Evolutionary conservation across 306 rosid species (phyloP).

Genomic region (Glycyrrhiza uralensis): DNA sequence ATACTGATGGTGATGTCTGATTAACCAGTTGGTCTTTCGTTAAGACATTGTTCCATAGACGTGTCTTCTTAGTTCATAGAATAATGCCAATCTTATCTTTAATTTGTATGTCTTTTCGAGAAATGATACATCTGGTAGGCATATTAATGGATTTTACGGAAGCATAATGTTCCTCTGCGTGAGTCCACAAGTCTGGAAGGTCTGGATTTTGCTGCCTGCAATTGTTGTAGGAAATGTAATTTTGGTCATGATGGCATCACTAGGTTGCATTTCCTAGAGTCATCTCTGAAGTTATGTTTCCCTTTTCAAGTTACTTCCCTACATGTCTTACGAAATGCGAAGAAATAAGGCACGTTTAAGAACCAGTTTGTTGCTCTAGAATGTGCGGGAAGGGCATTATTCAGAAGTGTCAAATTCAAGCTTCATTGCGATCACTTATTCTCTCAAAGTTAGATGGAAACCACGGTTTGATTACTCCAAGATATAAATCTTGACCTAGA

Average conservation of each 20-base stretch:
- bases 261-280: not conserved
- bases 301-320: not conserved
- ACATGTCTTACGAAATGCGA: not conserved
- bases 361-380: not conserved
- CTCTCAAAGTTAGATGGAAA: not conserved
- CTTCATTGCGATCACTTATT: not conserved
- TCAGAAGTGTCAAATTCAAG: not conserved
- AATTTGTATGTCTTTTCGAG: not conserved
- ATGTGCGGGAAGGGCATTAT: not conserved
- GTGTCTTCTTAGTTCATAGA: not conserved
- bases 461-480: not conserved
- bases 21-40: not conserved
- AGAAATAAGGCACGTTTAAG: not conserved
- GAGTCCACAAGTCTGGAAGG: not conserved
- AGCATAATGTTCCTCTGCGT: not conserved
- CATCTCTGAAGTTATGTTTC: not conserved
- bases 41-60: not conserved
- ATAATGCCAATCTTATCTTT: not conserved
- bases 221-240: not conserved
- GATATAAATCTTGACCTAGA: not conserved
- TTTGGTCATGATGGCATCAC: not conserved
- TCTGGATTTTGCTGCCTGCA: constrained; percentile 7
- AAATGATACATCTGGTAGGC: not conserved
- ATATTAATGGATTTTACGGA: not conserved
- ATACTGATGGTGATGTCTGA: not conserved